A percentile compares a stretch with the other conserved stretches of the same genome.
These are phyloP conservation scores for Entophlyctis luteolus DNA, from an alignment of 192 early-diverging fungal genomes.

Conservation along the genomic window DNA sequence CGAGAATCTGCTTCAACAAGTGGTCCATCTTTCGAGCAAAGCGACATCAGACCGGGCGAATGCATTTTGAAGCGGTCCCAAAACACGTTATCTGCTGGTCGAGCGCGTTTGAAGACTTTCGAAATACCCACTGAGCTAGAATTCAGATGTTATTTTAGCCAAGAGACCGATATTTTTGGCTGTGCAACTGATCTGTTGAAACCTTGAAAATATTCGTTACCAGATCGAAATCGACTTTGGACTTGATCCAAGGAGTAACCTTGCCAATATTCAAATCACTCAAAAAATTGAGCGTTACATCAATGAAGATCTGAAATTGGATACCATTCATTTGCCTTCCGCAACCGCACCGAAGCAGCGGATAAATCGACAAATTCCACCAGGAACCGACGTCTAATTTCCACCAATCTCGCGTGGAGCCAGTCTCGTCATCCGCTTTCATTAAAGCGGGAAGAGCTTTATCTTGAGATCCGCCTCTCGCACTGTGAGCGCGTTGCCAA, in stretches of 20 bases:
- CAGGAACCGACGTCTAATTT: slow-evolving; percentile 40
- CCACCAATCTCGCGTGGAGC: slow-evolving; percentile 52
- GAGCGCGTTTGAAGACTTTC: slow-evolving; percentile 44
- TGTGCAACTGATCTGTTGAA: no score
- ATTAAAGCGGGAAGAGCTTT: slow-evolving; percentile 72
- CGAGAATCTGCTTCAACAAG: not conserved
- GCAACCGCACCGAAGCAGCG: slow-evolving; percentile 89
- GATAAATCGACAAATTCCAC: slow-evolving; percentile 46
- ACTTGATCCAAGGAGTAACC: slow-evolving; percentile 27
- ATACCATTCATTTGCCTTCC: slow-evolving; percentile 75
- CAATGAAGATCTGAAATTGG: slow-evolving; percentile 72
- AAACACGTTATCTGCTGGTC: slow-evolving; percentile 21
- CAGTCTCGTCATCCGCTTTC: slow-evolving; percentile 45
- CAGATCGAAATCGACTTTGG: not conserved
- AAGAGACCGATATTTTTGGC: not conserved
- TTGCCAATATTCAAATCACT: slow-evolving; percentile 33
- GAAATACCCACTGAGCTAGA: slow-evolving; percentile 26
- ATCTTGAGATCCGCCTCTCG: slow-evolving; percentile 59
- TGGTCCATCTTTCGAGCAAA: not conserved
- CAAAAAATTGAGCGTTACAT: slow-evolving; percentile 59
- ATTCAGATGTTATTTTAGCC: not conserved
- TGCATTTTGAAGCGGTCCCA: slow-evolving; percentile 24
- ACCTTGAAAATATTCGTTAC: not conserved
- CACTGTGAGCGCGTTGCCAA: no score
- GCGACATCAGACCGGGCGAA: slow-evolving; percentile 28